A percentile compares a stretch with the other conserved stretches of the same genome.
These are phyloP conservation scores for Lolium multiflorum DNA, from an alignment of 176 grass and related monocot species.

Conservation along the genomic window DNA sequence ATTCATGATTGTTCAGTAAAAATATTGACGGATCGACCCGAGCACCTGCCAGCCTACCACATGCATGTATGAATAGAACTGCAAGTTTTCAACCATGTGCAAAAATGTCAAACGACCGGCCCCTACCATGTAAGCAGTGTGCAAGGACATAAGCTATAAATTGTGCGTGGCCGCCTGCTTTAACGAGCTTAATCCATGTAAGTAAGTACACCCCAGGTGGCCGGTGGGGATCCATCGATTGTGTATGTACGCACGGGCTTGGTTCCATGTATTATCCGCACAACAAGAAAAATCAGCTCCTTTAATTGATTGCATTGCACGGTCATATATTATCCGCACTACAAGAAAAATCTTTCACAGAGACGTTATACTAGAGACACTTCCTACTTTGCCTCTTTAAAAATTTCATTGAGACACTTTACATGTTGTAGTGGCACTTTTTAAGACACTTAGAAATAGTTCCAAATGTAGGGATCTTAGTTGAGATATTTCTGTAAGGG, in stretches of 20 bases:
- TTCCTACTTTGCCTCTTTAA: no score
- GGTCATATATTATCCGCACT: neutral
- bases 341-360: no score
- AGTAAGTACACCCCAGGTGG: neutral
- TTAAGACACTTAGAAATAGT: no score
- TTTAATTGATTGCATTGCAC: neutral
- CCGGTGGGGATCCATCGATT: neutral
- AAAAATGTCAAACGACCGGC: neutral
- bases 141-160: neutral
- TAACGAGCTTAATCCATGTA: neutral
- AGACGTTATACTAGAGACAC: no score
- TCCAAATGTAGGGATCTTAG: no score
- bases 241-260: neutral
- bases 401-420: no score
- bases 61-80: neutral
- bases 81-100: neutral
- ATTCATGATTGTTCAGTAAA: no score
- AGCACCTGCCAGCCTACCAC: neutral
- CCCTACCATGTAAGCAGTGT: neutral
- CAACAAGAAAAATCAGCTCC: neutral
- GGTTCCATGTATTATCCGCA: neutral
- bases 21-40: no score
- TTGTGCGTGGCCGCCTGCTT: neutral
- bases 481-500: no score
- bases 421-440: no score